A percentile compares a stretch with the other conserved stretches of the same genome.
phyloP scores from a whole-genome alignment of 257 asterid species.

The Vinca minor region DNA sequence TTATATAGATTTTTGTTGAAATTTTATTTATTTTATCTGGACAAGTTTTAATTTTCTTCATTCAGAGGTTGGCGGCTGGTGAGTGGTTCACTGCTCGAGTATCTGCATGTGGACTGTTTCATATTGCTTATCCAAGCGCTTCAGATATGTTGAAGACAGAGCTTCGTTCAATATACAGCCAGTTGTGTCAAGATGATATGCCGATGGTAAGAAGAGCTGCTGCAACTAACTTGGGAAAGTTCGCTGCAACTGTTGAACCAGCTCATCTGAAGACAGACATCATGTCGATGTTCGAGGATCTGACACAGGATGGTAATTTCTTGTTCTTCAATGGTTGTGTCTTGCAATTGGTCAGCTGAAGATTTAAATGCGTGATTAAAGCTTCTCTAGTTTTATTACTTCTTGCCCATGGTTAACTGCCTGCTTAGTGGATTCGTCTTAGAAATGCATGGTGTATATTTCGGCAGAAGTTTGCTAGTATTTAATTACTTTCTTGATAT shows the following conservation, averaged over 20 bases:
- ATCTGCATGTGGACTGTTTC: constrained; percentile 92
- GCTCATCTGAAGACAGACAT: constrained; percentile 40
- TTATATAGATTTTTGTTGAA: too few species aligned
- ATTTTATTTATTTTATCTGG: constrained; percentile 5
- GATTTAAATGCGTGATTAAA: neutral
- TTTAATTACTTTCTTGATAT: neutral
- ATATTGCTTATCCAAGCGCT: constrained; percentile 84
- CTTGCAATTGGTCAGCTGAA: neutral
- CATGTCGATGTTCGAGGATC: constrained; percentile 48
- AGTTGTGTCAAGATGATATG: constrained; percentile 89
- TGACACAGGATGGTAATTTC: constrained; percentile 39
- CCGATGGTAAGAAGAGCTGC: constrained; percentile 97
- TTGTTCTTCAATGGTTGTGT: neutral
- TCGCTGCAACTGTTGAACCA: constrained; percentile 42
- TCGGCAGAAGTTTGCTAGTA: neutral
- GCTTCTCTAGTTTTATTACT: too few species aligned
- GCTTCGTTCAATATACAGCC: constrained; percentile 67
- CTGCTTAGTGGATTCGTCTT: neutral
- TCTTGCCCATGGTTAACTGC: neutral
- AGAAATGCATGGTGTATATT: neutral
- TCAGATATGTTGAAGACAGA: constrained; percentile 66
- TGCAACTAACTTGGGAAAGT: constrained; percentile 55
- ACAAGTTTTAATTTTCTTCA: constrained; percentile 10
- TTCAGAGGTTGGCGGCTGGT: constrained; percentile 90
- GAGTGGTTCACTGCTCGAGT: constrained; percentile 98